Evolutionary conservation across 345 rosid genomes (phyloP), one percentile per base, ranked within the genome.

Genomic region (Rhodamnia rubescens): DNA sequence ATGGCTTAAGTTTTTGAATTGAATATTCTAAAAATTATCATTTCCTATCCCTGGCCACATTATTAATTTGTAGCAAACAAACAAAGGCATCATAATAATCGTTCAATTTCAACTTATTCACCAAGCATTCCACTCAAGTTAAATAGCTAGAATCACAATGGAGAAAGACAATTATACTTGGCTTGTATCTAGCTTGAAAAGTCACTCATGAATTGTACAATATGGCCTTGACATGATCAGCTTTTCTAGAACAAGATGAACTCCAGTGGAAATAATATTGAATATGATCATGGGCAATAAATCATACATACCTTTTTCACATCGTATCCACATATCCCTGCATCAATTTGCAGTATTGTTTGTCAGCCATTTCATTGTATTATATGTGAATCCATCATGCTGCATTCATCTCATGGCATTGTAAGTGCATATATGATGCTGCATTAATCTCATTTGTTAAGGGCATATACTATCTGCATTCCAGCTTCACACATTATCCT

Each of bases 261-360:
- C 78, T 69, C 78, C 78, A 32, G 6, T 36, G 78, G 13, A 69
- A 36, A 69, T 18, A 69, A 69, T 69, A 69, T 36, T 36, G 78
- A 69, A 69, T 69, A 69, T 36, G 40, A 69, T 69, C 47, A 69
- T 69, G 24, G 78, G 78, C 22, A 32, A 69, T 69, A 44, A 51
- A 75, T 53, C 16, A 49, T 32, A 24, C 40, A 27, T 85, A 85
- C 87, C 87, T 85, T 64, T 61, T 59, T 75, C 59, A 61, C 82
- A 74, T 85, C 82, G 8, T 82, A 82, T 58, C 87, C 87, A 52
- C 84, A 82, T 58, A 59, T 81, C 82, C 85, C 87, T 85, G 87
- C 84, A 85, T 29, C 64, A 27, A 51, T 52, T 59, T 18, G 49
- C 64, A 64, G 50, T 16, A 84, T 11, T 27, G 36, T 85, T 52